Conservation (phyloP, 176 grass and related monocot species). For the Ananas comosus region DNA sequence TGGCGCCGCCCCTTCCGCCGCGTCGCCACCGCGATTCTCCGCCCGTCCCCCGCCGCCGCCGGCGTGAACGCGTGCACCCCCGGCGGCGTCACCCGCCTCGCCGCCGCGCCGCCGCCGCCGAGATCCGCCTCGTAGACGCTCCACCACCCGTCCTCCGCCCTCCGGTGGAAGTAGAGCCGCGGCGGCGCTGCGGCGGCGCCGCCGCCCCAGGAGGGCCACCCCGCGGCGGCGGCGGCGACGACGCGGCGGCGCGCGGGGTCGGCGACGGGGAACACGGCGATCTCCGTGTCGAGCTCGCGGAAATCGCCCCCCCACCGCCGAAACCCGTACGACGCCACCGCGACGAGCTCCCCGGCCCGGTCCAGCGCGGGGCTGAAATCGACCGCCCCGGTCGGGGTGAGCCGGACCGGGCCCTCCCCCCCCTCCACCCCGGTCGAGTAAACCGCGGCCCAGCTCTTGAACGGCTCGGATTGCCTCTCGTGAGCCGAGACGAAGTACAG, state of each 20-base stretch:
- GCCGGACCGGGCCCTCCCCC: slow-evolving; percentile 4
- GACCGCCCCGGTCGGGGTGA: slow-evolving; percentile 41
- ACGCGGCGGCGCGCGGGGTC: slow-evolving; percentile 43
- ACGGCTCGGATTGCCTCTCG: slow-evolving; percentile 31
- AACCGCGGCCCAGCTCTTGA: slow-evolving; percentile 80
- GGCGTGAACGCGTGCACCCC: slow-evolving; percentile 83
- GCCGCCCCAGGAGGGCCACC: slow-evolving; percentile 78
- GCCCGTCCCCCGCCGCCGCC: slow-evolving; percentile 29
- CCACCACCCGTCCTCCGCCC: slow-evolving; percentile 89
- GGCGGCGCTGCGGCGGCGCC: slow-evolving; percentile 30
- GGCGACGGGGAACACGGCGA: slow-evolving; percentile 44
- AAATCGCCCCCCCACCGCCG: slow-evolving; percentile 71
- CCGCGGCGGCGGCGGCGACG: slow-evolving; percentile 18
- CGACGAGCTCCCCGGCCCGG: slow-evolving; percentile 39
- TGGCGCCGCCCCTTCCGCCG: slow-evolving; percentile 41
- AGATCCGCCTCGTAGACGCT: slow-evolving; percentile 60
- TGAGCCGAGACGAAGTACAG: slow-evolving; percentile 75
- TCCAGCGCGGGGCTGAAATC: slow-evolving; percentile 88
- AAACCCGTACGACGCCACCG: slow-evolving; percentile 73
- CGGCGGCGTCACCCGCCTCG: slow-evolving; percentile 50
- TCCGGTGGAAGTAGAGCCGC: slow-evolving; percentile 56
- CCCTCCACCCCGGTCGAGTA: slow-evolving; percentile 30
- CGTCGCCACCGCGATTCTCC: slow-evolving; percentile 61
- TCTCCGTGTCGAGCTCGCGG: slow-evolving; percentile 58
- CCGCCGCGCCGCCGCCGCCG: slow-evolving; percentile 4